These are phyloP conservation scores for Pseudopithomyces maydicus DNA, from an alignment of 2,329 filamentous ascomycete genomes.

Conservation along the genomic window DNA sequence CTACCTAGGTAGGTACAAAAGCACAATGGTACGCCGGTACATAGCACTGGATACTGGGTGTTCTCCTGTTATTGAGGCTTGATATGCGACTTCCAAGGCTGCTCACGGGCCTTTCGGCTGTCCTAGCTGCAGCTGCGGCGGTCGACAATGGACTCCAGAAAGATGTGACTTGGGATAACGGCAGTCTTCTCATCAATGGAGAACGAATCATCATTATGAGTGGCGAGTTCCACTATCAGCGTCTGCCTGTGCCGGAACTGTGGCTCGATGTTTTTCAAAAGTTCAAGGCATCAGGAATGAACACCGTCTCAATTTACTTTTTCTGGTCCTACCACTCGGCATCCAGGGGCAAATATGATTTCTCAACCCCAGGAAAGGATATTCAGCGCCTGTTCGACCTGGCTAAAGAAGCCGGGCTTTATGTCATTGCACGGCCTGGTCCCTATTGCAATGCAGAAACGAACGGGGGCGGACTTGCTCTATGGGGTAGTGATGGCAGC, in stretches of 20 bases:
- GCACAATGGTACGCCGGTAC: not conserved
- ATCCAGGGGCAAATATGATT: constrained; percentile 54
- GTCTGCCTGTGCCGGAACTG: constrained; percentile 59
- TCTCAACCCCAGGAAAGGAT: constrained; percentile 57
- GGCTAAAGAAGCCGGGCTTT: constrained; percentile 58
- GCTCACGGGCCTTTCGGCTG: not conserved
- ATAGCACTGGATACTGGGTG: not conserved
- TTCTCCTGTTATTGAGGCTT: not conserved
- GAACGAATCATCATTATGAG: constrained; percentile 55
- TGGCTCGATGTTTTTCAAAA: constrained; percentile 62
- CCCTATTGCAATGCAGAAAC: constrained; percentile 61
- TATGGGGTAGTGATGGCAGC: constrained; percentile 55
- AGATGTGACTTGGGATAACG: constrained; percentile 58
- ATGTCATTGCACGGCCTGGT: constrained; percentile 57
- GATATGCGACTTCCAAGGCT: not conserved
- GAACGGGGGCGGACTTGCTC: constrained; percentile 53
- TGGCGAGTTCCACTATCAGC: constrained; percentile 60
- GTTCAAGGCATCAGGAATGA: constrained; percentile 59
- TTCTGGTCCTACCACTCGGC: constrained; percentile 58
- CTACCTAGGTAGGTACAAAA: not conserved
- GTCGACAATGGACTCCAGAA: constrained; percentile 34
- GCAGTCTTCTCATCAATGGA: constrained; percentile 57
- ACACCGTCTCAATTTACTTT: constrained; percentile 57
- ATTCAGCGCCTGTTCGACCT: constrained; percentile 57
- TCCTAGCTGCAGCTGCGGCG: constrained; percentile 17